Evolutionary conservation across 1,139 yeast species (phyloP).

Genomic region (Candida labiduridarum): DNA sequence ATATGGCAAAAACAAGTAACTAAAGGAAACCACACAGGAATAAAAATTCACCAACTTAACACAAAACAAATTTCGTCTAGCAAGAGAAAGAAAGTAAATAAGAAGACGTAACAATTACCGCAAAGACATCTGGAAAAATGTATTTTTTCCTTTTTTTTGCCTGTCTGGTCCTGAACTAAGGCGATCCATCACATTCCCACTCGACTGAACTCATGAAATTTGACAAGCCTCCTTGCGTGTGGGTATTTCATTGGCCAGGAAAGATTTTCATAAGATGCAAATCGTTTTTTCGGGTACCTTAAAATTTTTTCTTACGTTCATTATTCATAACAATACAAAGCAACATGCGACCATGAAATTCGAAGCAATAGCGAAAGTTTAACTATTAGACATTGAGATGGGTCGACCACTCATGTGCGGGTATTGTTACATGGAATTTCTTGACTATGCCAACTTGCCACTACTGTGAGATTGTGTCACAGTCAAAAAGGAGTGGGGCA

Average conservation of each 20-base stretch:
- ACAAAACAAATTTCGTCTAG: conserved; percentile 1
- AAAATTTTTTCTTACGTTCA: neutral
- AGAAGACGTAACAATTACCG: neutral
- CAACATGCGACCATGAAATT: too few relatives aligned
- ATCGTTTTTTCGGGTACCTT: neutral
- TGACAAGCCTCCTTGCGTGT: neutral
- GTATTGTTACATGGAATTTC: too few relatives aligned
- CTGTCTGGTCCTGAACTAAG: neutral
- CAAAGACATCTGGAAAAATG: neutral
- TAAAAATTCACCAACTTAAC: conserved; percentile 1
- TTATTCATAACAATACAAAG: neutral
- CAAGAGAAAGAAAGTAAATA: neutral
- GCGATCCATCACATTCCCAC: neutral
- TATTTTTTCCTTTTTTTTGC: too few relatives aligned
- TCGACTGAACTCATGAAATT: neutral
- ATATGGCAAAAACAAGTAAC: neutral
- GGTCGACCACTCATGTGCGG: too few relatives aligned
- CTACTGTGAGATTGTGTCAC: neutral
- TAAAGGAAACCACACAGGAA: conserved; percentile 4
- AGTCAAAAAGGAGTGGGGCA: neutral
- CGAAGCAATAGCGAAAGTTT: too few relatives aligned
- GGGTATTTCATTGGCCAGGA: neutral
- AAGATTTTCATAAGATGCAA: neutral
- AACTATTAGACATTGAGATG: too few relatives aligned
- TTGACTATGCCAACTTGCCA: too few relatives aligned